phyloP scores from a whole-genome alignment of 768 basidiomycete genomes.

The Pleurotus tuoliensis region DNA sequence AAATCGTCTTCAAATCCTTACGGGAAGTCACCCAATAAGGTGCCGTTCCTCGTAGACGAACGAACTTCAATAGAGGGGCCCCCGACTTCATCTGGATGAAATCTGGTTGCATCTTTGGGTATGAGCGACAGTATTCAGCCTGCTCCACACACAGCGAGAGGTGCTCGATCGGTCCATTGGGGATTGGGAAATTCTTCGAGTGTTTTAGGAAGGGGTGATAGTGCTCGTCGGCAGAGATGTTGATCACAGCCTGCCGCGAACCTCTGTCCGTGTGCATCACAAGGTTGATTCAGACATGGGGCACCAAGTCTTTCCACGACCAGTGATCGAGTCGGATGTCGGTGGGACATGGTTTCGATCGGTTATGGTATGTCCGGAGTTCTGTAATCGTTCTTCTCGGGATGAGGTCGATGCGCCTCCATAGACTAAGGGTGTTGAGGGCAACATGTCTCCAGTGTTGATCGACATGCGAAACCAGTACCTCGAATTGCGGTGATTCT shows the following conservation, averaged over 20 bases:
- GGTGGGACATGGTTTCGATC: conserved; percentile 29
- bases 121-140: conserved; percentile 19
- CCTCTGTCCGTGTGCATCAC: conserved; percentile 27
- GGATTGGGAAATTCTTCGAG: conserved; percentile 19
- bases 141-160: conserved; percentile 30
- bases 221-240: conserved; percentile 21
- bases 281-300: conserved; percentile 18
- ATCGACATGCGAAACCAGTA: conserved; percentile 36
- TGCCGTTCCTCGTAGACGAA: conserved; percentile 45
- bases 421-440: conserved; percentile 32
- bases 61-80: conserved; percentile 28
- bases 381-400: conserved; percentile 15
- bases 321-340: conserved; percentile 27
- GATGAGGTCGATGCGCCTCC: conserved; percentile 31
- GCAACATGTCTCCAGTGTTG: conserved; percentile 35
- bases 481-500: conserved; percentile 25
- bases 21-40: too few relatives aligned
- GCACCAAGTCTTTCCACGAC: background rate
- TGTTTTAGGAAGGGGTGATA: conserved; percentile 23
- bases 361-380: conserved; percentile 26
- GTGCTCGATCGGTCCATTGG: conserved; percentile 29
- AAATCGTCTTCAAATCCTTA: too few relatives aligned
- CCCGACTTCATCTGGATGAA: conserved; percentile 21
- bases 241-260: conserved; percentile 33
- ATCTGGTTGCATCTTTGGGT: conserved; percentile 6